Evolutionary conservation across 306 rosid species (phyloP).

Genomic region (Canavalia ensiformis): DNA sequence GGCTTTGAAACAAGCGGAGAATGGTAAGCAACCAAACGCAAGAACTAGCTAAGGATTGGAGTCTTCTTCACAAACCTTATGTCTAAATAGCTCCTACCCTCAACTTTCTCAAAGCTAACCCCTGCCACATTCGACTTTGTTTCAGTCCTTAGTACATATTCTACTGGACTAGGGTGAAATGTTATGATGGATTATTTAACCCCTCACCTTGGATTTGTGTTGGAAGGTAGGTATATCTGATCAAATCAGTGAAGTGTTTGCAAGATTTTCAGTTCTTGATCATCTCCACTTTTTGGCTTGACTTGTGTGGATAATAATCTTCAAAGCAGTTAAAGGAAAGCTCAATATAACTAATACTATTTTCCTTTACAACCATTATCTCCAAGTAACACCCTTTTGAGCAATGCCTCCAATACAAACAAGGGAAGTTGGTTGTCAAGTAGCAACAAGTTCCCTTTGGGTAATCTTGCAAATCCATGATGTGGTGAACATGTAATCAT

Average conservation of each 20-base stretch:
- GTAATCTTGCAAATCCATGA: constrained; percentile 44
- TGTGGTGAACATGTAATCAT: constrained; percentile 46
- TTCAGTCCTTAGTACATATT: constrained; percentile 39
- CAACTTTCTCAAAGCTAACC: constrained; percentile 43
- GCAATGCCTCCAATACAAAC: constrained; percentile 44
- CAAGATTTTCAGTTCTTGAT: not conserved
- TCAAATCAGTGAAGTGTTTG: constrained; percentile 51
- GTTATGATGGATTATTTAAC: not conserved
- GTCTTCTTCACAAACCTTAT: constrained; percentile 15
- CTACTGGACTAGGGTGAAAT: constrained; percentile 16
- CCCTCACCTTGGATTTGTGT: not conserved
- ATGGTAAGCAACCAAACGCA: constrained; percentile 48
- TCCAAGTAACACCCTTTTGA: constrained; percentile 5
- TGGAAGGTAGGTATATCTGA: constrained; percentile 39
- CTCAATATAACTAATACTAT: not conserved
- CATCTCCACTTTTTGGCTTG: not conserved
- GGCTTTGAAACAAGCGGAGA: not conserved
- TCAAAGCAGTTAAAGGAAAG: constrained; percentile 51
- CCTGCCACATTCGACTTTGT: constrained; percentile 50
- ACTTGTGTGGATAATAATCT: constrained; percentile 41
- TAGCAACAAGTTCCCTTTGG: constrained; percentile 37
- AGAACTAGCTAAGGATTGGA: constrained; percentile 39
- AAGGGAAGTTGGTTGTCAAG: constrained; percentile 52
- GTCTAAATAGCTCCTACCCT: constrained; percentile 40
- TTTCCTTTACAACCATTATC: not conserved